A percentile compares a stretch with the other conserved stretches of the same genome.
These are phyloP conservation scores for Paramicrosporidium saccamoebae DNA, from an alignment of 371 early-diverging fungal species.

Conservation along the genomic window DNA sequence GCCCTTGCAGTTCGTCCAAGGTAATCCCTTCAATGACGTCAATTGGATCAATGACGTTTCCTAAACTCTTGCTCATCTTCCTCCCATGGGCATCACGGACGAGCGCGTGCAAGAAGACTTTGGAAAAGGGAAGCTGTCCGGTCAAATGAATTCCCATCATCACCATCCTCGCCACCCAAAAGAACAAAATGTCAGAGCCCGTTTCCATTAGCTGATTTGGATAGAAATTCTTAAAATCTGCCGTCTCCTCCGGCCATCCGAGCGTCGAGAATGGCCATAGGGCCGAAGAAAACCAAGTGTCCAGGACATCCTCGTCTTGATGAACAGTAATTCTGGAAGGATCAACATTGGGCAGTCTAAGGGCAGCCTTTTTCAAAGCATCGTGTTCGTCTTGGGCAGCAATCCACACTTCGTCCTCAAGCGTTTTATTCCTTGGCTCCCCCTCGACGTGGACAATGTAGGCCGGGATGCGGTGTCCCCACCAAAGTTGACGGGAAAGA, in stretches of 20 bases:
- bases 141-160: constrained; percentile 90
- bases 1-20: constrained; percentile 34
- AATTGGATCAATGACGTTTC: constrained; percentile 97
- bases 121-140: constrained; percentile 72
- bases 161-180: constrained; percentile 99
- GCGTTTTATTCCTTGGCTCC: constrained; percentile 8
- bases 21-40: constrained; percentile 87
- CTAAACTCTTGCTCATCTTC: constrained; percentile 95
- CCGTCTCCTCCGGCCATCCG: constrained; percentile 81
- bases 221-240: constrained; percentile 55
- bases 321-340: constrained; percentile 22
- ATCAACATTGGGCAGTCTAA: constrained; percentile 22
- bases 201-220: constrained; percentile 87
- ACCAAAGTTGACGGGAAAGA: constrained; percentile 97
- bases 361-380: constrained; percentile 30
- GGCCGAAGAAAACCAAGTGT: constrained; percentile 98
- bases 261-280: constrained; percentile 95
- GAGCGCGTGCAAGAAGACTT: constrained; percentile 92
- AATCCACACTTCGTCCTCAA: constrained; percentile 54
- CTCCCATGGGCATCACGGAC: constrained; percentile 97
- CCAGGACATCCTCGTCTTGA: constrained; percentile 91
- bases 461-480: constrained; percentile 97
- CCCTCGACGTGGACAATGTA: constrained; percentile 62
- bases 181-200: constrained; percentile 97
- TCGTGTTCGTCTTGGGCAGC: constrained; percentile 45